Percentiles rank a stretch among this genome's conserved stretches.
phyloP scores from a whole-genome alignment of 2,329 filamentous ascomycete genomes.

The Penicillium crustosum region DNA sequence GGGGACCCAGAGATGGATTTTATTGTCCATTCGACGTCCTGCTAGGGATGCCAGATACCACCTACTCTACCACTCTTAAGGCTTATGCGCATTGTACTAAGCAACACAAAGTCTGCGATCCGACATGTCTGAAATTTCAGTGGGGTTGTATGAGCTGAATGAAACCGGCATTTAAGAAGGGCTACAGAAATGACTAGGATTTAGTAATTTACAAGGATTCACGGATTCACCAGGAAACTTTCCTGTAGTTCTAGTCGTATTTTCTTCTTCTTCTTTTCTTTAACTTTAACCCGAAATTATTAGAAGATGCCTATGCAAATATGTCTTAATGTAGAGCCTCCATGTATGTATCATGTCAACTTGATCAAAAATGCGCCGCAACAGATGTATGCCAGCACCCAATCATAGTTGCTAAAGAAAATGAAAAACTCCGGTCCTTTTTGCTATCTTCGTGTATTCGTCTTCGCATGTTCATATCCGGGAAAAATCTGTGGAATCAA shows the following conservation, averaged over 20 bases:
- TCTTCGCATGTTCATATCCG: conserved; percentile 8
- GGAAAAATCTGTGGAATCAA: background rate
- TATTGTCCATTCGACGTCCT: no score
- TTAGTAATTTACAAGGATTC: background rate
- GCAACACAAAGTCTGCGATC: no score
- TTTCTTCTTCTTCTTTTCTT: background rate
- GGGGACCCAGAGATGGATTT: no score
- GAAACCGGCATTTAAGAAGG: no score
- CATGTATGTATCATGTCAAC: conserved; percentile 1
- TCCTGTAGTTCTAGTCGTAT: background rate
- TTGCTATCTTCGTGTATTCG: conserved; percentile 14
- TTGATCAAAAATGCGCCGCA: background rate
- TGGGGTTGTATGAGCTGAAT: no score
- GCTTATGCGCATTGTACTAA: no score
- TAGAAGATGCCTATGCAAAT: background rate
- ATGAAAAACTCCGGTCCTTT: conserved; percentile 11
- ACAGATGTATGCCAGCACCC: conserved; percentile 2
- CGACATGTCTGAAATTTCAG: no score
- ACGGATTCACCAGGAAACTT: background rate
- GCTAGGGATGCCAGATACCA: no score
- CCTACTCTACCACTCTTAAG: no score
- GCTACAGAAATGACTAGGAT: background rate
- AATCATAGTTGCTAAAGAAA: conserved; percentile 4
- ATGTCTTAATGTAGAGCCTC: conserved; percentile 1
- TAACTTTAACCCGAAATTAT: background rate